Conservation (phyloP, 2,329 filamentous ascomycete species). For the Metarhizium album region DNA sequence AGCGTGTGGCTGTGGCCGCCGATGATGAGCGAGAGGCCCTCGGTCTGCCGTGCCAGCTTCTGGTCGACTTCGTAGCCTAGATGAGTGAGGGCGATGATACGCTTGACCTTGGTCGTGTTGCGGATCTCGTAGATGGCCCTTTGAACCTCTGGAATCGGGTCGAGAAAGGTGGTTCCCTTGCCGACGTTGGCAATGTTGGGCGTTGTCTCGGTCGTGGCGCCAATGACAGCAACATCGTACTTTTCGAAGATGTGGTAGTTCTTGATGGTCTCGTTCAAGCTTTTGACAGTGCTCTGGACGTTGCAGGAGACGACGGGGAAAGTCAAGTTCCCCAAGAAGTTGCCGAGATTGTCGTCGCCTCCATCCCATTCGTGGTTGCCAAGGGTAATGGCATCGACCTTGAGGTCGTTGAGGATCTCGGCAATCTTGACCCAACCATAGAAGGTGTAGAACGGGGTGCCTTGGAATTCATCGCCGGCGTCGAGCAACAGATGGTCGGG, state of each 20-base stretch:
- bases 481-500: slow-evolving; percentile 54
- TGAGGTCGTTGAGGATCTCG: slow-evolving; percentile 51
- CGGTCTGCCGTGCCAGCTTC: slow-evolving; percentile 46
- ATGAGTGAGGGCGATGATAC: slow-evolving; percentile 56
- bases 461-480: slow-evolving; percentile 59
- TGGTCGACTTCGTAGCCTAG: slow-evolving; percentile 56
- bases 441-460: slow-evolving; percentile 56
- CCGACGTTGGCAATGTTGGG: slow-evolving; percentile 48
- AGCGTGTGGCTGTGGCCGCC: slow-evolving; percentile 51
- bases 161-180: slow-evolving; percentile 44
- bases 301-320: slow-evolving; percentile 56
- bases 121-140: slow-evolving; percentile 51
- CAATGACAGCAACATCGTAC: slow-evolving; percentile 51
- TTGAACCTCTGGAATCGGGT: slow-evolving; percentile 48
- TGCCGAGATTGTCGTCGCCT: slow-evolving; percentile 50
- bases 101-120: slow-evolving; percentile 48
- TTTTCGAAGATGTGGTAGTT: slow-evolving; percentile 54
- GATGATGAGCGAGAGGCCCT: slow-evolving; percentile 57
- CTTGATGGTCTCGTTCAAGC: slow-evolving; percentile 52
- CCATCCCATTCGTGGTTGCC: slow-evolving; percentile 59
- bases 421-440: slow-evolving; percentile 60
- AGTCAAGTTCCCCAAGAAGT: slow-evolving; percentile 51
- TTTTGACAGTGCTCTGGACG: slow-evolving; percentile 46
- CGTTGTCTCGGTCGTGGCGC: slow-evolving; percentile 32
- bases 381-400: slow-evolving; percentile 58